Evolutionary conservation across 345 rosid species (phyloP).

Genomic region (Brassica rapa): DNA sequence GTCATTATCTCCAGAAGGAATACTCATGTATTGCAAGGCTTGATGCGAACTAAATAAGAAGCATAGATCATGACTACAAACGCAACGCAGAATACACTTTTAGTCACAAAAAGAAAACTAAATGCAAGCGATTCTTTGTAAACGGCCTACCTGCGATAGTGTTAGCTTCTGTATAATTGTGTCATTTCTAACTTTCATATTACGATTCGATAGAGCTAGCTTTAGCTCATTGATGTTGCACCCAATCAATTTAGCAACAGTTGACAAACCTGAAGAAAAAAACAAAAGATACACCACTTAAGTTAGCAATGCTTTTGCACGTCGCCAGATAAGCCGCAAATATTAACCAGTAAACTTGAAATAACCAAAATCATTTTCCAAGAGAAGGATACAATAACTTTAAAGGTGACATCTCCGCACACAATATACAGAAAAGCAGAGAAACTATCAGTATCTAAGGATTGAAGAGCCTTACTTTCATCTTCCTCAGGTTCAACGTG

Average conservation of each 20-base stretch:
- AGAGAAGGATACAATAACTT: conserved; percentile 13
- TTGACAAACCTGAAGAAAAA: conserved; percentile 60
- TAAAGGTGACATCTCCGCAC: conserved; percentile 11
- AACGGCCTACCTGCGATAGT: conserved; percentile 63
- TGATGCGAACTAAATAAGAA: conserved; percentile 1
- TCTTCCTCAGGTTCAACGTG: conserved; percentile 78
- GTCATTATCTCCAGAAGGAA: not conserved
- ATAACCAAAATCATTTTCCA: conserved; percentile 8
- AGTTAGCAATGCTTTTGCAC: conserved; percentile 13
- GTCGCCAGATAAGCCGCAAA: conserved; percentile 3
- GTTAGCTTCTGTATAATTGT: conserved; percentile 86
- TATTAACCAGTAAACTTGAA: conserved; percentile 14
- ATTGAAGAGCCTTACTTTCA: conserved; percentile 62
- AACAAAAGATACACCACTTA: conserved; percentile 4
- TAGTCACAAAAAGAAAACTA: conserved; percentile 45
- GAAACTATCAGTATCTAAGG: not conserved
- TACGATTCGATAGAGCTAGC: conserved; percentile 80
- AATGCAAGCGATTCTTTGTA: conserved; percentile 48
- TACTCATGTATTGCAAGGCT: not conserved
- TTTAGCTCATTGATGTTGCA: conserved; percentile 66
- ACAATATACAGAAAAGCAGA: conserved; percentile 10
- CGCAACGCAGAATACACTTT: conserved; percentile 61
- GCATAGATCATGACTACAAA: conserved; percentile 25
- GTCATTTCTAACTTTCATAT: conserved; percentile 90
- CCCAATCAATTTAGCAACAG: conserved; percentile 79